phyloP scores from a whole-genome alignment of 2,329 filamentous ascomycete genomes.

The Onygena corvina region DNA sequence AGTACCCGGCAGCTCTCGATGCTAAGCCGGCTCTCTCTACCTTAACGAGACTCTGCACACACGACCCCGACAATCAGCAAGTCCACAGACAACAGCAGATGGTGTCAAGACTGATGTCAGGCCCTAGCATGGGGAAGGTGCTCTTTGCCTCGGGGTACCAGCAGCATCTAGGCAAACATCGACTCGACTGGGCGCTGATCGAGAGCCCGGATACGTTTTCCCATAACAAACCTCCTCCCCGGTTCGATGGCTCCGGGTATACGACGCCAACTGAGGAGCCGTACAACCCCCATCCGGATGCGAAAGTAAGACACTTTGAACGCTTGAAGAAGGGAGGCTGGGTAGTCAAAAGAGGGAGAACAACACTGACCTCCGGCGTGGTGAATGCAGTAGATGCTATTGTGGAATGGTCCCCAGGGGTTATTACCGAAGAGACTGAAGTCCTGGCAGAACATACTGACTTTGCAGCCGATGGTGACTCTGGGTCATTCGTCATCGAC shows the following conservation, averaged over 20 bases:
- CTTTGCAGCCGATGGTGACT: neutral
- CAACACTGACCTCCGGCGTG: neutral
- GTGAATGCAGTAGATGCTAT: neutral
- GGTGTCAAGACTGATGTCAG: too few species aligned
- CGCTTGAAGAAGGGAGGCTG: neutral
- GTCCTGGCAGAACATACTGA: neutral
- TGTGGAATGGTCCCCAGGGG: neutral
- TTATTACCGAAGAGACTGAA: neutral
- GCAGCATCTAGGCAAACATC: too few species aligned
- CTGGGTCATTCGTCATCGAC: conserved; percentile 3
- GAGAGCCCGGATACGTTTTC: too few species aligned
- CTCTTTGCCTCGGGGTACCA: too few species aligned
- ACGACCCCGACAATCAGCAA: too few species aligned
- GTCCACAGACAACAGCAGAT: too few species aligned
- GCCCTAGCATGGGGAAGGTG: too few species aligned
- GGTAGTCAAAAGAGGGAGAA: neutral
- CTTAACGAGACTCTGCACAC: too few species aligned
- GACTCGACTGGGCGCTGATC: too few species aligned
- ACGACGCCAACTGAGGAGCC: too few species aligned
- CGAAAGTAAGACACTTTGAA: neutral
- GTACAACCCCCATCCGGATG: neutral
- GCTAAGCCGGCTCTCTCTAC: neutral
- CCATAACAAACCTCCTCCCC: too few species aligned
- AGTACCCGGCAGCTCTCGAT: conserved; percentile 8
- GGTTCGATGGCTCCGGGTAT: too few species aligned